Conservation (phyloP, 1,139 yeast species). For the Spathaspora sp. region DNA sequence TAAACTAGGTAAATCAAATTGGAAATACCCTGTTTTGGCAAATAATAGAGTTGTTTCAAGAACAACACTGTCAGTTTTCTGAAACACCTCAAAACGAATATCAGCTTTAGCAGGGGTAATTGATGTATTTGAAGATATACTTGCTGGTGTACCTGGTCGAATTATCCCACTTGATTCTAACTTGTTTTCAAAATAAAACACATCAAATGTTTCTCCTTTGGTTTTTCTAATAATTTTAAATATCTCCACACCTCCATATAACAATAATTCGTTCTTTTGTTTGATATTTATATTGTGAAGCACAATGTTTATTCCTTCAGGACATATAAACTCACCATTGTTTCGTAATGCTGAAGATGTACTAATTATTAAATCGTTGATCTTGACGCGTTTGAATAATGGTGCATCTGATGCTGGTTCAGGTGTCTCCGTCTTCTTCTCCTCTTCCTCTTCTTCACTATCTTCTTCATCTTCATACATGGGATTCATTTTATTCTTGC, state of each 20-base stretch:
- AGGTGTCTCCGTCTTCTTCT: constrained; percentile 12
- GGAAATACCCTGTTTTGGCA: constrained; percentile 40
- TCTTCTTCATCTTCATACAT: constrained; percentile 27
- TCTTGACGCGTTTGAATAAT: constrained; percentile 32
- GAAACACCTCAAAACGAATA: constrained; percentile 50
- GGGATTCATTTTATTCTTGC: constrained; percentile 20
- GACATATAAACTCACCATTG: constrained; percentile 39
- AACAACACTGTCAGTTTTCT: constrained; percentile 23
- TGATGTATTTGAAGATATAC: constrained; percentile 9
- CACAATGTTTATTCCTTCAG: constrained; percentile 26
- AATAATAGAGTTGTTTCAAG: constrained; percentile 43
- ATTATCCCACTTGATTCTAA: constrained; percentile 6
- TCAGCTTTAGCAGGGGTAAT: constrained; percentile 38
- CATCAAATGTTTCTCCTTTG: constrained; percentile 16
- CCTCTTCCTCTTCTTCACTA: constrained; percentile 18
- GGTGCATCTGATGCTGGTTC: constrained; percentile 14
- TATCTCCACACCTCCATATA: constrained; percentile 49
- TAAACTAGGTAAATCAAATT: constrained; percentile 27
- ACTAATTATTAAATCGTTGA: constrained; percentile 36
- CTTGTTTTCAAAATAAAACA: constrained; percentile 21
- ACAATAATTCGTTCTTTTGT: constrained; percentile 39
- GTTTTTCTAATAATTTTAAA: constrained; percentile 23
- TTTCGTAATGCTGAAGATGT: constrained; percentile 44
- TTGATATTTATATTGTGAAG: constrained; percentile 35
- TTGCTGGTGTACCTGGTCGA: constrained; percentile 9